These are phyloP conservation scores for Chrysochromulina tobinii DNA, from an alignment of 78 protist species.

Conservation along the genomic window DNA sequence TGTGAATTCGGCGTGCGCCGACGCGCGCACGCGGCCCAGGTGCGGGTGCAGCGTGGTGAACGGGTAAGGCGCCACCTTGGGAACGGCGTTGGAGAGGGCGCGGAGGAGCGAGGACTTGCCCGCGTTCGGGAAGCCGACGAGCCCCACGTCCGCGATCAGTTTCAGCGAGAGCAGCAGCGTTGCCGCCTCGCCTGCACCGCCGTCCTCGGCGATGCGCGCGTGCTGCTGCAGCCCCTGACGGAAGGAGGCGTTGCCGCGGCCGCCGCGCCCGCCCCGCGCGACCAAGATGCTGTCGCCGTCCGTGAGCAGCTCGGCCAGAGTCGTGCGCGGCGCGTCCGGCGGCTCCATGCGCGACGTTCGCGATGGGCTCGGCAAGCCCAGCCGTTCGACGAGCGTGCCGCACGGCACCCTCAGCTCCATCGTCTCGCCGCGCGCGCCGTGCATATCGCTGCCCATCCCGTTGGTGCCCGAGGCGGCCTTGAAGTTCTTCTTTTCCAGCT, in stretches of 20 bases:
- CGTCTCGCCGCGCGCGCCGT: not conserved
- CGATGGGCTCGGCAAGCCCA: not conserved
- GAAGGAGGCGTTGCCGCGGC: not conserved
- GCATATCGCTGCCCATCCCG: not conserved
- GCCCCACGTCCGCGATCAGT: slow-evolving; percentile 10
- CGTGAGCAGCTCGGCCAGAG: not conserved
- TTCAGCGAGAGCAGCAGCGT: not conserved
- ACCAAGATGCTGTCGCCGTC: not conserved
- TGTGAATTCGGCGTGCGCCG: not conserved
- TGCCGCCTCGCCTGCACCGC: not conserved
- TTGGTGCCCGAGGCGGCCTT: not conserved
- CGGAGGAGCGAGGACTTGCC: slow-evolving; percentile 20
- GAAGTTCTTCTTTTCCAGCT: not conserved
- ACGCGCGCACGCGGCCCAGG: not conserved
- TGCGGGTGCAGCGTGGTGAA: slow-evolving; percentile 42
- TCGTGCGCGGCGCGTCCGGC: not conserved
- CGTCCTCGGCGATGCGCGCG: not conserved
- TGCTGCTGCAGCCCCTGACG: not conserved
- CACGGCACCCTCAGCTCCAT: not conserved
- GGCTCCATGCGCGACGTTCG: not conserved
- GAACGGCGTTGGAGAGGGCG: not conserved
- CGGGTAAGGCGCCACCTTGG: not conserved
- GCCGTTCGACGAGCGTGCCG: not conserved
- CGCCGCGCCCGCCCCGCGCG: slow-evolving; percentile 11
- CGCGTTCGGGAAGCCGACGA: slow-evolving; percentile 33